Conservation (phyloP, 192 early-diverging fungal species). For the Linnemannia exigua region DNA sequence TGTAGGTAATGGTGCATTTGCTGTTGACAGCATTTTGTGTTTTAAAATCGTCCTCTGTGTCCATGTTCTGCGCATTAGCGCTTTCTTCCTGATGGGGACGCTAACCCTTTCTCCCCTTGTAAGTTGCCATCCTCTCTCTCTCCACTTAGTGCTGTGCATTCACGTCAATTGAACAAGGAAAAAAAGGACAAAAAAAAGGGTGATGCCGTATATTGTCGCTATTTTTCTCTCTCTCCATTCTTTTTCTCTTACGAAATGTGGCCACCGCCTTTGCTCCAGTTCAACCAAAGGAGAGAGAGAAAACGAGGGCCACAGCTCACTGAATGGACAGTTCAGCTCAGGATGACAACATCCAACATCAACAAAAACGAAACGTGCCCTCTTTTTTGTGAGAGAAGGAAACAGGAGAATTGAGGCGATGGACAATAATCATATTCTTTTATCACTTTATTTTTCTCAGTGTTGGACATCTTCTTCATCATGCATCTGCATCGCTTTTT, state of each 20-base stretch:
- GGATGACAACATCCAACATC: no score
- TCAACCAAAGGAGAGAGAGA: no score
- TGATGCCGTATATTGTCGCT: neutral
- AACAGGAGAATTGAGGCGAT: no score
- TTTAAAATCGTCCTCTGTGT: neutral
- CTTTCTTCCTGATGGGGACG: neutral
- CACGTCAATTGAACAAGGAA: neutral
- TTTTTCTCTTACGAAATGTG: neutral
- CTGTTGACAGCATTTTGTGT: neutral
- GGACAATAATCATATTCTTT: no score
- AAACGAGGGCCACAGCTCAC: no score
- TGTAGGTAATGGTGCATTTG: neutral
- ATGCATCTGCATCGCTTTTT: neutral
- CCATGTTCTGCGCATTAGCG: neutral
- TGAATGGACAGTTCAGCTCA: no score
- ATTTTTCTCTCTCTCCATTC: neutral
- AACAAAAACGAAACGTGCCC: no score
- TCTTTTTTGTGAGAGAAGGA: no score
- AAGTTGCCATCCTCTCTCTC: neutral
- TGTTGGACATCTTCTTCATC: neutral
- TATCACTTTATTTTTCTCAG: no score
- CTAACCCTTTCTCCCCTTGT: neutral
- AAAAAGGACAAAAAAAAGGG: neutral
- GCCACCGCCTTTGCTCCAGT: no score
- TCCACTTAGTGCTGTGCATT: slow-evolving; percentile 6